phyloP scores from a whole-genome alignment of 1,139 yeast species.

The Scheffersomyces titani region DNA sequence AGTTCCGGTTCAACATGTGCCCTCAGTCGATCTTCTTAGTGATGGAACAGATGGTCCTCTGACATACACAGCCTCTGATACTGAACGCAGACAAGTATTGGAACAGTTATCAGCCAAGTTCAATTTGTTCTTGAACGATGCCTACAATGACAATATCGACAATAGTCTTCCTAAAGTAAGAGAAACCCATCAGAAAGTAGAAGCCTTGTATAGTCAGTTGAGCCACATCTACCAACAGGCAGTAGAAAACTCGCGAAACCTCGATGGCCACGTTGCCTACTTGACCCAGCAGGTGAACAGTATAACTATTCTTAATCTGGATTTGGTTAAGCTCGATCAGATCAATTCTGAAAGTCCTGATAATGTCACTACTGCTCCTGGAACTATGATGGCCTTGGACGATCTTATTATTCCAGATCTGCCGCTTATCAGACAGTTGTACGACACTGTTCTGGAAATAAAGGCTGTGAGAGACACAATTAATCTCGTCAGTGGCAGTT shows the following conservation, averaged over 20 bases:
- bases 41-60: neutral
- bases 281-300: constrained; percentile 30
- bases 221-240: constrained; percentile 42
- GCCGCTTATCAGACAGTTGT: constrained; percentile 50
- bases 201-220: constrained; percentile 34
- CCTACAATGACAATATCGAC: constrained; percentile 5
- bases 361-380: constrained; percentile 18
- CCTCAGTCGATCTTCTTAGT: neutral
- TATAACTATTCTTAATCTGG: constrained; percentile 26
- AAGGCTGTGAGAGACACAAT: constrained; percentile 69
- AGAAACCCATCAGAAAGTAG: constrained; percentile 21
- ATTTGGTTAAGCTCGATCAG: constrained; percentile 24
- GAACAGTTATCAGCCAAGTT: constrained; percentile 23
- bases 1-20: neutral
- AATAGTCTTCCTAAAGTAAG: constrained; percentile 10
- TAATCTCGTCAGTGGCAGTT: constrained; percentile 57
- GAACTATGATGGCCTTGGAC: constrained; percentile 26
- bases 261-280: constrained; percentile 35
- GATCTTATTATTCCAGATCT: constrained; percentile 44
- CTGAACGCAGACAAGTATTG: neutral
- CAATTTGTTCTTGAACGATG: constrained; percentile 17
- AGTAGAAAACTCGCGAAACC: constrained; percentile 32
- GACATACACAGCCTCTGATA: neutral
- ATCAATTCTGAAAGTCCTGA: constrained; percentile 22
- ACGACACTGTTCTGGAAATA: constrained; percentile 65